phyloP scores from a whole-genome alignment of 768 basidiomycete species.

The Baorangia bicolor region DNA sequence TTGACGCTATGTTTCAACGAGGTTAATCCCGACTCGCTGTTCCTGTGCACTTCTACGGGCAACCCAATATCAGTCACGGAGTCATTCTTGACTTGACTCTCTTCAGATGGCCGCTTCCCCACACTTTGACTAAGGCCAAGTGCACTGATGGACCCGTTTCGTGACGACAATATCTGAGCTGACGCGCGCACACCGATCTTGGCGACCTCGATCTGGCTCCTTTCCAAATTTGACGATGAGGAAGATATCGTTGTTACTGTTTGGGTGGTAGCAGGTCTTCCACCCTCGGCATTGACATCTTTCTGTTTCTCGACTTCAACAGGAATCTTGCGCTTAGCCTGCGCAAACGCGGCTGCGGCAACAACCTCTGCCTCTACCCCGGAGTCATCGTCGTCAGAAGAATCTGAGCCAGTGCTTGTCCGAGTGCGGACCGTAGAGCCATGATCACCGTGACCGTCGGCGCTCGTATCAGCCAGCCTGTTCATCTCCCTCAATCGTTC shows the following conservation, averaged over 20 bases:
- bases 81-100: slow-evolving; percentile 5
- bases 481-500: slow-evolving; percentile 70
- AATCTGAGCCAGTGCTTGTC: slow-evolving; percentile 14
- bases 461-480: slow-evolving; percentile 54
- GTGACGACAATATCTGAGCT: slow-evolving; percentile 28
- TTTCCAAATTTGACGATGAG: slow-evolving; percentile 24
- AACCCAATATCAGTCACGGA: slow-evolving; percentile 23
- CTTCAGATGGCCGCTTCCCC: slow-evolving; percentile 9
- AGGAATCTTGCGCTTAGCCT: slow-evolving; percentile 1
- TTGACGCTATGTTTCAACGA: slow-evolving; percentile 70
- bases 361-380: slow-evolving; percentile 27
- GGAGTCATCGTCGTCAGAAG: slow-evolving; percentile 29
- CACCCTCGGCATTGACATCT: neutral
- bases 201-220: slow-evolving; percentile 31
- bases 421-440: slow-evolving; percentile 23
- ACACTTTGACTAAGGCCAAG: slow-evolving; percentile 11
- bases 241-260: slow-evolving; percentile 19
- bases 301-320: neutral
- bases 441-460: slow-evolving; percentile 40
- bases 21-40: slow-evolving; percentile 40
- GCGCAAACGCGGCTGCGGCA: slow-evolving; percentile 19
- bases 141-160: slow-evolving; percentile 22
- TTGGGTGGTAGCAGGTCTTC: slow-evolving; percentile 9
- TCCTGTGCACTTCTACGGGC: slow-evolving; percentile 25
- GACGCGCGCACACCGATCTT: slow-evolving; percentile 28